Base-by-base conservation (phyloP, 2,329 filamentous ascomycete genomes). In the Trichoderma sp. region DNA sequence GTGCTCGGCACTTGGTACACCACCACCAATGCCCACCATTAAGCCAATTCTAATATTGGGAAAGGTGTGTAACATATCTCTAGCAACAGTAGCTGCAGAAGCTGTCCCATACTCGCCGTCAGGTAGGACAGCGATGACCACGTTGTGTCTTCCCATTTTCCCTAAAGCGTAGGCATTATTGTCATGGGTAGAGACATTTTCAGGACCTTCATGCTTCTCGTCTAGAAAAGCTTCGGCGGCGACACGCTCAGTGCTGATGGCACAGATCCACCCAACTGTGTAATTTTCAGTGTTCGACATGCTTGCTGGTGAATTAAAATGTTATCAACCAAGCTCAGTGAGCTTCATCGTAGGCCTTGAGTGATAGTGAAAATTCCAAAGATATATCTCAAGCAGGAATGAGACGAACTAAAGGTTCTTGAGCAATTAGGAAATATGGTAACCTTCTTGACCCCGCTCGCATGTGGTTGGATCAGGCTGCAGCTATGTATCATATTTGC, bases 251-350 rank as follows among this genome's bases (percentile, higher is more conserved):
- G 73, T 77, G 0, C 6, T 20, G 1, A 84, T 71, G 11, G 83
- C 82, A 68, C 81, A 85, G 6, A 85, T 83, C 62, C 82, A 85
- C 17, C 82, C 83, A 9, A 85, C 78, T 0, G 77, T 82, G 66
- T 84, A 85, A 5, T 6, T 2, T 11, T 28, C 32, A 26, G 20
- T 20, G 5, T 28, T 20, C 7, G 59, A 5, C 59, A 62, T 62
- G 5, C 11, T 13, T 11, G 3, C 6, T 13, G 3, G n/a, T 1
- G 2, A 17, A 23, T 20, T 2, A n/a, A 34, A n/a, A 34, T 12
- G 12, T n/a, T 13, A 9, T 20, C 30, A 13, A 8, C 13, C 12
- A 13, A 20, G 9, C 12, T 34, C 9, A 13, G 15, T 12, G 4
- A 13, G 30, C 28, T 34, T 34, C n/a, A 7, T 20, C 17, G 11